Evolutionary conservation across 2,329 filamentous ascomycete genomes (phyloP).

Genomic region (Ophiosphaerella korrae): DNA sequence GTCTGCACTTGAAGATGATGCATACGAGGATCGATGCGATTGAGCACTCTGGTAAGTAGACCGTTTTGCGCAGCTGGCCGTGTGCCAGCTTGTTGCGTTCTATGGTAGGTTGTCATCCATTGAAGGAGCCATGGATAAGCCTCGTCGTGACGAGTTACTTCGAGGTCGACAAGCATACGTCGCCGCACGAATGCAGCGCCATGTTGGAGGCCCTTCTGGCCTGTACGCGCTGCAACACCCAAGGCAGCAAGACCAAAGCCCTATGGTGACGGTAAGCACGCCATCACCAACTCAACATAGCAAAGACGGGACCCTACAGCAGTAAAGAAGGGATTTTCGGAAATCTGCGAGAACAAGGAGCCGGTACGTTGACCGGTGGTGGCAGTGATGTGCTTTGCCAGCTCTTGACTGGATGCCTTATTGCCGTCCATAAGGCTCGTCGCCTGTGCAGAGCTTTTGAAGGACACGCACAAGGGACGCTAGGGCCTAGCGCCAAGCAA

Average conservation of each 20-base stretch:
- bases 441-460: conserved; percentile 8
- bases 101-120: conserved; percentile 87
- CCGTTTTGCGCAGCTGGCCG: conserved; percentile 40
- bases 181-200: conserved; percentile 76
- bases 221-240: conserved; percentile 79
- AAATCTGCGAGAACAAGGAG: conserved; percentile 52
- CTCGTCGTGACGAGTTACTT: conserved; percentile 91
- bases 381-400: conserved; percentile 44
- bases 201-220: conserved; percentile 75
- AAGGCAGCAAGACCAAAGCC: conserved; percentile 91
- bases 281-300: conserved; percentile 20
- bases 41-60: conserved; percentile 59
- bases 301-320: conserved; percentile 58
- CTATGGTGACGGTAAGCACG: conserved; percentile 47
- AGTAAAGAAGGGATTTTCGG: conserved; percentile 60
- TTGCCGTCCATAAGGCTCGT: conserved; percentile 41
- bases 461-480: conserved; percentile 18
- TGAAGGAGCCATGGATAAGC: conserved; percentile 93
- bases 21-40: conserved; percentile 63
- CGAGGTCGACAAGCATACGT: conserved; percentile 90
- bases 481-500: conserved; percentile 19
- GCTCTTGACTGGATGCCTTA: conserved; percentile 37
- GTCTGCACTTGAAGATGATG: conserved; percentile 70
- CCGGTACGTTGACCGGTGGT: conserved; percentile 41
- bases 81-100: conserved; percentile 58